Evolutionary conservation across 441 rosid species (phyloP), one percentile per base, ranked within the genome.

Genomic region (Biscutella laevigata): DNA sequence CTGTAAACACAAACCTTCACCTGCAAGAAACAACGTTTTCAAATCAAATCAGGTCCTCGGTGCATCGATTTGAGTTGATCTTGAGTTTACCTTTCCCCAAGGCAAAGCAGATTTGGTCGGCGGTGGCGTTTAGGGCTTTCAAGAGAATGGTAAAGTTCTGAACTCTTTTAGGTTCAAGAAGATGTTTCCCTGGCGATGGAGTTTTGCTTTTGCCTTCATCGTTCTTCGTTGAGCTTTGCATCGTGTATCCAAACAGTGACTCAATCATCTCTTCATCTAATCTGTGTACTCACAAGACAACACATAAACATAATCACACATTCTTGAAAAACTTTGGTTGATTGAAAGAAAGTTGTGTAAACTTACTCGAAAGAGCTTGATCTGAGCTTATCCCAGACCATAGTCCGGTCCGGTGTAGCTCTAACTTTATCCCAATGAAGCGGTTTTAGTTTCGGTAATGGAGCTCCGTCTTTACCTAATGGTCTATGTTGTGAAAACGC

Each of bases 391-490:
- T 91, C 96, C 96, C 98, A 91, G 29, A 86, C 98, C 89, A 75
- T 91, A 46, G 73, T 69, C 2, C 79, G 72, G 60, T 91, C 96
- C 2, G 94, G 83, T 53, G 83, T 72, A 44, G 96, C 96, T 68
- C 94, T 88, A 14, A 88, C 98, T 78, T 88, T 91, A 84, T 91
- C 95, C 98, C 98, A 91, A 1, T 88, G 98, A 56, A 91, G 95
- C 4, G 98, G 98, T 74, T 91, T 91, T 64, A 91, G 40, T 70
- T 91, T 88, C 36, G 96, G 81, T 28, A 91, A 56, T 33, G 86
- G 79, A 29, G 63, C 52, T 74, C 96, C 94, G 48, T 82, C 86
- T 74, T 86, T 88, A 6, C 94, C 87, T 40, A 64, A 4, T 6
- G 86, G 74, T 5, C 68, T 39, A 48, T 59, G 61, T 9, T 49